These are phyloP conservation scores for Rhododendron vialii DNA, from an alignment of 148 eudicot genomes.

Conservation along the genomic window DNA sequence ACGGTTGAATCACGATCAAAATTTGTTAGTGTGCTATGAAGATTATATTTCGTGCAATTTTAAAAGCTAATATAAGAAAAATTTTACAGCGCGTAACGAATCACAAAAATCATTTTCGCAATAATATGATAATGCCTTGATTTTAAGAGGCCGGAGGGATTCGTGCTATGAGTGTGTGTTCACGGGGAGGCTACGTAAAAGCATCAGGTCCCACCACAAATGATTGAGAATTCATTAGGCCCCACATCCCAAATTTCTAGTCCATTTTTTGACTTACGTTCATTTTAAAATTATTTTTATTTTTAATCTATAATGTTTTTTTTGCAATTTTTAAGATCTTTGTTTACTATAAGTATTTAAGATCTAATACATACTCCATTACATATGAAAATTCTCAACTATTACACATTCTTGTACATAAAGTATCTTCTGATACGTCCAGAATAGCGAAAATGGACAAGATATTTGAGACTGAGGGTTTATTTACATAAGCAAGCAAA, in stretches of 20 bases:
- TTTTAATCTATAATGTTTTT: too few species aligned
- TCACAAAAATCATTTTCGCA: neutral
- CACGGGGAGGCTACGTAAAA: conserved; percentile 4
- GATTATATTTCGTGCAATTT: neutral
- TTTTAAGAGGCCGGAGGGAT: neutral
- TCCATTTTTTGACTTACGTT: too few species aligned
- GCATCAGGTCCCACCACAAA: conserved; percentile 1
- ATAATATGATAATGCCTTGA: neutral
- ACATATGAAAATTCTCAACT: too few species aligned
- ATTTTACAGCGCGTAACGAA: neutral
- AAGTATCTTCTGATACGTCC: too few species aligned
- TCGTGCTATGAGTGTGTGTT: neutral
- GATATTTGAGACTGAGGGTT: too few species aligned
- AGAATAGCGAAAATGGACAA: too few species aligned
- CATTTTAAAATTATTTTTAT: too few species aligned
- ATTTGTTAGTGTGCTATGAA: neutral
- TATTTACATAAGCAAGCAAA: neutral
- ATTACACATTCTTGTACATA: too few species aligned
- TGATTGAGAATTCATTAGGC: conserved; percentile 8
- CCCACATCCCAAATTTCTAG: neutral
- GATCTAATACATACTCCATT: too few species aligned
- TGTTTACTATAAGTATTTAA: too few species aligned
- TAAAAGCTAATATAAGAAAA: neutral
- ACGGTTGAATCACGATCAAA: neutral
- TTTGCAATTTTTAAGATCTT: too few species aligned